Evolutionary conservation across 345 rosid genomes (phyloP).

Genomic region (Zanthoxylum bungeanum): DNA sequence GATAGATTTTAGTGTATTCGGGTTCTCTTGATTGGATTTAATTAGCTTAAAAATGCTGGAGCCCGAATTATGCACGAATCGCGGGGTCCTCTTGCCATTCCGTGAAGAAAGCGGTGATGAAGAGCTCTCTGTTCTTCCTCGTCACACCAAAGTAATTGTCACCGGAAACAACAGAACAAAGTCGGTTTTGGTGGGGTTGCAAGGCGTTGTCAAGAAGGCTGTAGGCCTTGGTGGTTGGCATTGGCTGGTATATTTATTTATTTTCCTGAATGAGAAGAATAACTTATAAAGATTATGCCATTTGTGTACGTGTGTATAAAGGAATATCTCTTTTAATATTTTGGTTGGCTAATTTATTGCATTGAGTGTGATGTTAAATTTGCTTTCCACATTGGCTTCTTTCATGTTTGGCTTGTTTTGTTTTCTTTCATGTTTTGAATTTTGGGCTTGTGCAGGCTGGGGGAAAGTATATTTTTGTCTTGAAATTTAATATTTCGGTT

Average conservation of each 20-base stretch:
- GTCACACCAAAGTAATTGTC: slow-evolving; percentile 67
- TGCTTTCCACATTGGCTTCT: not conserved
- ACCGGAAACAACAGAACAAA: slow-evolving; percentile 72
- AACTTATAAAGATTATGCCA: not conserved
- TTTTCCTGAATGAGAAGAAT: not conserved
- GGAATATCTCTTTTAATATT: not conserved
- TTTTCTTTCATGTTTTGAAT: not conserved
- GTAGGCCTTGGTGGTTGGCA: slow-evolving; percentile 84
- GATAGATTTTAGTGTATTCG: not conserved
- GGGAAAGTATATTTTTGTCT: not conserved
- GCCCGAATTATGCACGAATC: slow-evolving; percentile 42
- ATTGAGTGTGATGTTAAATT: not conserved
- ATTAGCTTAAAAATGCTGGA: slow-evolving; percentile 34
- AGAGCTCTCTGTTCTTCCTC: slow-evolving; percentile 67
- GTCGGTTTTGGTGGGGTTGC: slow-evolving; percentile 64
- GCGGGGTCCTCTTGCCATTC: slow-evolving; percentile 45
- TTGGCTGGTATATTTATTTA: slow-evolving; percentile 51
- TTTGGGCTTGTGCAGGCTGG: not conserved
- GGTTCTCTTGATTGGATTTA: not conserved
- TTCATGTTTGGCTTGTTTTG: not conserved
- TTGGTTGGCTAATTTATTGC: not conserved
- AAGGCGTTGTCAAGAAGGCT: slow-evolving; percentile 78
- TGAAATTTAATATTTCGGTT: not conserved
- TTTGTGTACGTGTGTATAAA: not conserved
- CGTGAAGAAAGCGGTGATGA: slow-evolving; percentile 67